These are phyloP conservation scores for Cnidoscolus chayamansa DNA, from an alignment of 441 rosid genomes.

Conservation along the genomic window DNA sequence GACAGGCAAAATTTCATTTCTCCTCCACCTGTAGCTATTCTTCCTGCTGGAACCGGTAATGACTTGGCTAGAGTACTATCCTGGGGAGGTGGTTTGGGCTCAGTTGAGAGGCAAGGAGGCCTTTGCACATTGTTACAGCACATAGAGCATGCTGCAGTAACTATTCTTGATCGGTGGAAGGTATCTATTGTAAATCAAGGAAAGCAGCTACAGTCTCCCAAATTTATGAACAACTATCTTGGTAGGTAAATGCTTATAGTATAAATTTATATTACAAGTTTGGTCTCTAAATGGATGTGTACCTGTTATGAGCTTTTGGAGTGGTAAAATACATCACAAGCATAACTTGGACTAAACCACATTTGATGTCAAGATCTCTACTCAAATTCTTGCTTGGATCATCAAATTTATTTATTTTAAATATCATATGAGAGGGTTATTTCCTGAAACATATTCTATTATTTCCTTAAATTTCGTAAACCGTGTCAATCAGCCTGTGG, in stretches of 20 bases:
- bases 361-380: not conserved
- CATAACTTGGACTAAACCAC: not conserved
- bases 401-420: not conserved
- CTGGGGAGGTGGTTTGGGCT: conserved; percentile 96
- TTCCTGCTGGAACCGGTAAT: conserved; percentile 99
- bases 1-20: conserved; percentile 91
- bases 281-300: not conserved
- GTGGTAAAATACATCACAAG: not conserved
- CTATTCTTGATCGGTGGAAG: conserved; percentile 97
- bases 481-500: not conserved
- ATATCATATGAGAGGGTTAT: not conserved
- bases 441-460: no score
- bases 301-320: not conserved
- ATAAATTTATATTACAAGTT: not conserved
- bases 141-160: conserved; percentile 91
- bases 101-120: conserved; percentile 93
- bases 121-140: conserved; percentile 68
- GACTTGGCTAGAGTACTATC: conserved; percentile 91
- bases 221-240: conserved; percentile 94
- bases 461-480: not conserved
- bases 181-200: conserved; percentile 61
- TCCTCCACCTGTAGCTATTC: conserved; percentile 96
- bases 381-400: not conserved
- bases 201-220: conserved; percentile 62
- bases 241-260: conserved; percentile 42